These are phyloP conservation scores for Phytopythium aichiense DNA, from an alignment of 352 stramenopile species.

Conservation along the genomic window DNA sequence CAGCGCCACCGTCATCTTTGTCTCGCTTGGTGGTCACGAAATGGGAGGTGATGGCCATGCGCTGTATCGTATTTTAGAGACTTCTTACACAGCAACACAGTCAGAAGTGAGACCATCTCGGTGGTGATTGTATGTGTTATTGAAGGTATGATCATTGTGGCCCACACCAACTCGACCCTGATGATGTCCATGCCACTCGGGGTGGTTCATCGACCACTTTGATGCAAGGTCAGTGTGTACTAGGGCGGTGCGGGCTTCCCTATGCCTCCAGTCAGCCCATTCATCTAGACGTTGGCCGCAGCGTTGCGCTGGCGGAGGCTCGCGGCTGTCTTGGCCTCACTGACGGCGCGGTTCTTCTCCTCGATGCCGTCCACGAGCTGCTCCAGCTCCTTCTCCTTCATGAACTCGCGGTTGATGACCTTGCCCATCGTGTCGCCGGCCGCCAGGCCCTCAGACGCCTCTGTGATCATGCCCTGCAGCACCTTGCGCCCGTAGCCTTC, in stretches of 20 bases:
- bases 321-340: constrained; percentile 13
- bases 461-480: constrained; percentile 60
- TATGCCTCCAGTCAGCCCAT: not conserved
- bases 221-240: not conserved
- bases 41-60: not conserved
- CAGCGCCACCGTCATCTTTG: constrained; percentile 58
- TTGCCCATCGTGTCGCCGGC: constrained; percentile 77
- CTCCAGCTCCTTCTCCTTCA: constrained; percentile 53
- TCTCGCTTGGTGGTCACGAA: not conserved
- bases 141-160: not conserved
- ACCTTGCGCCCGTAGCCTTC: constrained; percentile 72
- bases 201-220: too few relatives aligned
- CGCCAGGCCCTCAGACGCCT: constrained; percentile 50
- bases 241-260: not conserved
- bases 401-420: constrained; percentile 63
- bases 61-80: not conserved
- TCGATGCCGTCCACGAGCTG: constrained; percentile 29
- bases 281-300: constrained; percentile 4
- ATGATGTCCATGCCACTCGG: not conserved
- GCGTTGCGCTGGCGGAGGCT: constrained; percentile 45
- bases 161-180: not conserved
- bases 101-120: not conserved
- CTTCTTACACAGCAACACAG: not conserved
- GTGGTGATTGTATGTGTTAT: not conserved
- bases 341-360: constrained; percentile 14